Conservation (phyloP, 306 rosid genomes). For the Elaeagnus macrophylla region DNA sequence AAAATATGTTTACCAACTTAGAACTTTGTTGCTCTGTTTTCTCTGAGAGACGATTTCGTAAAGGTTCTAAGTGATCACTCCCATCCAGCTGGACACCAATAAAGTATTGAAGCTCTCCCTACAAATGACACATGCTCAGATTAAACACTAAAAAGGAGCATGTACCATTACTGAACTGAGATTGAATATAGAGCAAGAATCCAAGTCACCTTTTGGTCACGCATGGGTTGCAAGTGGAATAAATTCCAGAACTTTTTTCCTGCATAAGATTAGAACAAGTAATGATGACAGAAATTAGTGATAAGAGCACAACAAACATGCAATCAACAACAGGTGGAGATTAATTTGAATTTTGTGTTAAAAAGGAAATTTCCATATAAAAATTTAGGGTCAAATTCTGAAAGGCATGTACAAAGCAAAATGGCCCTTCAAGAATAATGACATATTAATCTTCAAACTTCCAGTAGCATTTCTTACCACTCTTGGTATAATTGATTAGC, state of each 20-base stretch:
- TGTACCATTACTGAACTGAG: conserved; percentile 1
- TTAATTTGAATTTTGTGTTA: too few species aligned
- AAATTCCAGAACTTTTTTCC: conserved; percentile 93
- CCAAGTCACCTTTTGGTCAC: conserved; percentile 66
- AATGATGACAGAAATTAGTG: conserved; percentile 3
- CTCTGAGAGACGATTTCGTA: conserved; percentile 51
- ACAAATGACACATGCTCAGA: conserved; percentile 8
- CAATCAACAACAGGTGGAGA: not conserved
- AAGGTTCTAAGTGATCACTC: conserved; percentile 81
- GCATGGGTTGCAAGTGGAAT: conserved; percentile 97
- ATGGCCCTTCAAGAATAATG: not conserved
- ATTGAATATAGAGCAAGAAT: conserved; percentile 13
- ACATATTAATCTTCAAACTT: conserved; percentile 1
- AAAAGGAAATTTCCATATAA: too few species aligned
- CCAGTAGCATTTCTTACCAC: conserved; percentile 41
- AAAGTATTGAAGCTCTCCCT: conserved; percentile 98
- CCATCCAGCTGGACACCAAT: conserved; percentile 93
- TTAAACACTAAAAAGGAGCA: conserved; percentile 9
- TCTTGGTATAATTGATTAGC: conserved; percentile 85
- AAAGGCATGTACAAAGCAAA: not conserved
- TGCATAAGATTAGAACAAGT: conserved; percentile 25
- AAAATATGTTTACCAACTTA: conserved; percentile 42
- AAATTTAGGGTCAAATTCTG: too few species aligned
- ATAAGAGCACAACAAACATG: not conserved
- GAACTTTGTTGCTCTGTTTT: conserved; percentile 52